Evolutionary conservation across 306 rosid species (phyloP).

Genomic region (Vicia villosa): DNA sequence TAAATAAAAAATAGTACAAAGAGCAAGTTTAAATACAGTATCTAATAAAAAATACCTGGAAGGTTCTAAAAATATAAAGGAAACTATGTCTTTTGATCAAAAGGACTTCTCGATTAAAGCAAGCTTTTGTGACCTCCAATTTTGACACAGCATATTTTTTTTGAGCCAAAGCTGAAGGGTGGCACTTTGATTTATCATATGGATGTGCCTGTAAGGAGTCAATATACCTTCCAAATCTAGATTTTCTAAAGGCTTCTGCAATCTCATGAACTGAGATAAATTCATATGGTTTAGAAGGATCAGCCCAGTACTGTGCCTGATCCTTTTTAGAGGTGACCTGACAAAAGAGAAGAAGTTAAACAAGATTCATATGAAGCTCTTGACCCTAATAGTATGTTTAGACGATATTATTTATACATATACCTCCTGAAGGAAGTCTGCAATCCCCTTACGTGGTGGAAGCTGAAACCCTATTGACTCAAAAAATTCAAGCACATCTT

Average conservation of each 20-base stretch:
- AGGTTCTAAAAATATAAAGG: constrained; percentile 79
- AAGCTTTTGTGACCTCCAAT: constrained; percentile 65
- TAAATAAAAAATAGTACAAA: not conserved
- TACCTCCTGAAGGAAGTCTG: constrained; percentile 97
- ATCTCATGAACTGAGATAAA: constrained; percentile 66
- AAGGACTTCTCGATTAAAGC: constrained; percentile 65
- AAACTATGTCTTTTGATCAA: constrained; percentile 69
- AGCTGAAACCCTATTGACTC: constrained; percentile 73
- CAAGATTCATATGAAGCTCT: constrained; percentile 6
- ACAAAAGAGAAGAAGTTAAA: constrained; percentile 26
- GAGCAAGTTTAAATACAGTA: constrained; percentile 10
- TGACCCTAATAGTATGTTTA: constrained; percentile 16
- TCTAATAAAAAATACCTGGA: constrained; percentile 58
- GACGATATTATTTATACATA: constrained; percentile 1
- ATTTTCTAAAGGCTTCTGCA: constrained; percentile 66
- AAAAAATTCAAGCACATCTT: constrained; percentile 71
- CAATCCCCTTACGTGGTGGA: constrained; percentile 88
- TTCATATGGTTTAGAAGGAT: constrained; percentile 64
- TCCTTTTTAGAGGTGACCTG: constrained; percentile 91
- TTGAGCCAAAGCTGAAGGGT: constrained; percentile 66
- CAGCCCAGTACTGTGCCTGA: constrained; percentile 90
- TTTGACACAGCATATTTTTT: constrained; percentile 58
- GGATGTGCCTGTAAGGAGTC: constrained; percentile 48
- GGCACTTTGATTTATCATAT: constrained; percentile 57
- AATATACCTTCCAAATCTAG: constrained; percentile 60